Conservation (phyloP, 306 rosid species). For the Sophora flavescens region DNA sequence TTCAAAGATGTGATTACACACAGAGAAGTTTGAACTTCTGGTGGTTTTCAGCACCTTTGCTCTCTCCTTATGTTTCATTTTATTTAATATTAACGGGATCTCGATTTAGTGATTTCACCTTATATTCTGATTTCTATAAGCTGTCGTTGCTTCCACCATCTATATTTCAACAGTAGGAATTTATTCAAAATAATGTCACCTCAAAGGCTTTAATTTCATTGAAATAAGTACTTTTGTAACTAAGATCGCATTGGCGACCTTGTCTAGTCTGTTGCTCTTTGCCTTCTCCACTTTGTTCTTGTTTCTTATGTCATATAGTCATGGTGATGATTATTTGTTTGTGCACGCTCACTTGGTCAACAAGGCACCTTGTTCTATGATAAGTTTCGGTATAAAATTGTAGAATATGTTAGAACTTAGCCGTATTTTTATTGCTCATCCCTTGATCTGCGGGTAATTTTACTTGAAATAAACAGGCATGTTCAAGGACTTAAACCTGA, state of each 20-base stretch:
- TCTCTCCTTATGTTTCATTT: slow-evolving; percentile 10
- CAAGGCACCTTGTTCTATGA: neutral
- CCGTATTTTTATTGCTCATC: no score
- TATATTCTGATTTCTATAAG: slow-evolving; percentile 3
- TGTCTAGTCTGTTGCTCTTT: neutral
- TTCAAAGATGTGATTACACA: slow-evolving; percentile 15
- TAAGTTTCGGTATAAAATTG: neutral
- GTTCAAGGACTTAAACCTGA: no score
- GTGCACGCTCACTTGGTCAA: neutral
- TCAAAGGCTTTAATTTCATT: slow-evolving; percentile 16
- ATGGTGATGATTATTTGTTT: neutral
- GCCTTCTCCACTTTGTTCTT: slow-evolving; percentile 11
- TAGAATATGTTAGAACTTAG: neutral
- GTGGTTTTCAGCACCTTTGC: neutral
- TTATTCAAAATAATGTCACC: slow-evolving; percentile 29
- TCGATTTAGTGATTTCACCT: slow-evolving; percentile 9
- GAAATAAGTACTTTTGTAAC: neutral
- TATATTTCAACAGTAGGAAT: neutral
- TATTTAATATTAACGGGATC: neutral
- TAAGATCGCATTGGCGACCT: neutral
- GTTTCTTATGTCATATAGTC: neutral
- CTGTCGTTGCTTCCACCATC: neutral
- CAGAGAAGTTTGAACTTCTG: slow-evolving; percentile 12
- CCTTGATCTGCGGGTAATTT: no score
- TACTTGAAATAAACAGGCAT: no score